These are phyloP conservation scores for Styphnolobium japonicum DNA, from an alignment of 306 rosid species.

Conservation along the genomic window DNA sequence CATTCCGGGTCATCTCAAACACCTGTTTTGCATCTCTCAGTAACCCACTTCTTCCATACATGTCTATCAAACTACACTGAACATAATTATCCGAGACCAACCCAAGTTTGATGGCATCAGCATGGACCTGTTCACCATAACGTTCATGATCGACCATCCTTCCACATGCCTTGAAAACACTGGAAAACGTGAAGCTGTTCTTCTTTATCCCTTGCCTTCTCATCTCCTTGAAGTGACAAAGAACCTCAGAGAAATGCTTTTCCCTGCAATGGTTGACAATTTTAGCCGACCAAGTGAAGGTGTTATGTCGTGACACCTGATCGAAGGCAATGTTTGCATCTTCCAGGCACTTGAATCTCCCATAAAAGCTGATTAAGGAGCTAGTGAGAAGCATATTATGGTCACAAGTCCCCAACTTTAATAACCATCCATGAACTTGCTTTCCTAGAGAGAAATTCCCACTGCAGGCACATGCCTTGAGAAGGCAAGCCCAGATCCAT, in stretches of 20 bases:
- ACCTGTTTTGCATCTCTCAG: constrained; percentile 43
- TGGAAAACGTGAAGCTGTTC: constrained; percentile 48
- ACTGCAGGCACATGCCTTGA: constrained; percentile 43
- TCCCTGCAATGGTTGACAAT: constrained; percentile 43
- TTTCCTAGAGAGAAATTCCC: constrained; percentile 43
- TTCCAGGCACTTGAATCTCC: constrained; percentile 41
- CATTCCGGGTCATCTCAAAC: constrained; percentile 37
- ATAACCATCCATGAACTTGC: constrained; percentile 51
- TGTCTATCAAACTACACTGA: constrained; percentile 55
- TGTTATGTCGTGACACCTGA: constrained; percentile 25
- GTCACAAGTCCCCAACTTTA: constrained; percentile 38
- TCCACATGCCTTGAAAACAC: constrained; percentile 65
- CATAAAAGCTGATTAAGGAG: constrained; percentile 52
- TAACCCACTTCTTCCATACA: constrained; percentile 56
- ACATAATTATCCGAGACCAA: constrained; percentile 36
- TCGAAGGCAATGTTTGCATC: constrained; percentile 46
- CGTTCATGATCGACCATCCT: constrained; percentile 38
- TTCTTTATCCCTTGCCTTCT: constrained; percentile 53
- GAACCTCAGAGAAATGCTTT: constrained; percentile 40
- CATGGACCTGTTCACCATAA: constrained; percentile 57
- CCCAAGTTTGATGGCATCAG: constrained; percentile 53
- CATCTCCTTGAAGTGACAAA: constrained; percentile 47
- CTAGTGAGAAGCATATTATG: constrained; percentile 35
- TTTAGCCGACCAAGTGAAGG: constrained; percentile 55
- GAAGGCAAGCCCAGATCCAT: constrained; percentile 51